phyloP scores from a whole-genome alignment of 2,329 filamentous ascomycete genomes.

The Fusarium nelsonii region DNA sequence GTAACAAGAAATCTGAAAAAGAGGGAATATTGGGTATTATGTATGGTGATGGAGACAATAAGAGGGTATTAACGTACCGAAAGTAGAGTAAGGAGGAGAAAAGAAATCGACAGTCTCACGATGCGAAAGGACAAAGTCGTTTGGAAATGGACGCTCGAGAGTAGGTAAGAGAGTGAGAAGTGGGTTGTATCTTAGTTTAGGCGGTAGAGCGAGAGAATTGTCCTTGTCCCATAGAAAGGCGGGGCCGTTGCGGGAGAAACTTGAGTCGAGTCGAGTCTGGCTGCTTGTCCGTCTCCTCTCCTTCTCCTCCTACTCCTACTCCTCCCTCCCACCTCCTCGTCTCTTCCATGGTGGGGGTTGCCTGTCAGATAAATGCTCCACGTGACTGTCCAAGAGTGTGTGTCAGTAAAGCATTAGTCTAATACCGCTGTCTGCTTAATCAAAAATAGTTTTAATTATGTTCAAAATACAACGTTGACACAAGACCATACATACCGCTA shows the following conservation, averaged over 20 bases:
- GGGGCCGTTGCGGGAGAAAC: slow-evolving; percentile 51
- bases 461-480: not conserved
- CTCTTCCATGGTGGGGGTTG: slow-evolving; percentile 50
- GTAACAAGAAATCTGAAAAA: slow-evolving; percentile 2
- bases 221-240: slow-evolving; percentile 43
- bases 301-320: slow-evolving; percentile 17
- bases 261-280: slow-evolving; percentile 25
- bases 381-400: slow-evolving; percentile 48
- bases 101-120: slow-evolving; percentile 37
- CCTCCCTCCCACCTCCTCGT: slow-evolving; percentile 28
- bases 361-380: slow-evolving; percentile 49
- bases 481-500: not conserved
- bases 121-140: slow-evolving; percentile 44
- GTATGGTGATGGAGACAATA: not conserved
- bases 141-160: slow-evolving; percentile 35
- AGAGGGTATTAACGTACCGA: slow-evolving; percentile 32
- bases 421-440: not conserved
- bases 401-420: slow-evolving; percentile 23
- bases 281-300: slow-evolving; percentile 36
- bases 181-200: slow-evolving; percentile 42
- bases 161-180: slow-evolving; percentile 25
- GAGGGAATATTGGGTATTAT: not conserved
- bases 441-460: not conserved
- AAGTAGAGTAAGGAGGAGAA: slow-evolving; percentile 23
- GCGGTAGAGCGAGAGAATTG: slow-evolving; percentile 37